phyloP scores from a whole-genome alignment of 176 grass and related monocot species.

The Ananas comosus region DNA sequence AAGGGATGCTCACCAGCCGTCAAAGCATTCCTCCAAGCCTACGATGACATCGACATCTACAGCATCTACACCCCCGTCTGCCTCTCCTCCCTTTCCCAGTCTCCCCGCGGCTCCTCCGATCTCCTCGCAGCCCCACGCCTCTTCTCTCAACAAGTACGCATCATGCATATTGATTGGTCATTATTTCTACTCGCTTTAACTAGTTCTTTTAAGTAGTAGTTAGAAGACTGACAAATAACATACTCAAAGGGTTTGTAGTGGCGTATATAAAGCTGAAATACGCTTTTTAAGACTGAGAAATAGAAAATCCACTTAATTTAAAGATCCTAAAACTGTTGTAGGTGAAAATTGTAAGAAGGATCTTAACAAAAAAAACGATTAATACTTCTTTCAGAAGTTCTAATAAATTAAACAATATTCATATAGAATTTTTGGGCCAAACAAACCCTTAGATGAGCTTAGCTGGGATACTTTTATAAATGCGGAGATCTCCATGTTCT shows the following conservation, averaged over 20 bases:
- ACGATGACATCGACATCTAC: constrained; percentile 91
- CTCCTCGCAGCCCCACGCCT: constrained; percentile 55
- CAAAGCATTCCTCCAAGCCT: constrained; percentile 64
- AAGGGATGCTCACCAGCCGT: constrained; percentile 68
- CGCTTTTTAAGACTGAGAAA: no score
- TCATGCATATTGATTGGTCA: not conserved
- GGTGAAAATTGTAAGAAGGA: no score
- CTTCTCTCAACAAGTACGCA: constrained; percentile 59
- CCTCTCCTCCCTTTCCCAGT: constrained; percentile 28
- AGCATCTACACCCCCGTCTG: constrained; percentile 88
- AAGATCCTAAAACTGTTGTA: no score
- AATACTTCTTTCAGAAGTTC: no score
- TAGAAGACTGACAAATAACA: not conserved
- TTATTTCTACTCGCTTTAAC: not conserved
- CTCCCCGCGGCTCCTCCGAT: constrained; percentile 4
- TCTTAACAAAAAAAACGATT: no score
- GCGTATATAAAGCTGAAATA: no score
- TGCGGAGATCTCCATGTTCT: no score
- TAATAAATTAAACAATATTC: no score
- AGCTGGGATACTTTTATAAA: no score
- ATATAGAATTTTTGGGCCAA: no score
- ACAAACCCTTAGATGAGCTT: no score
- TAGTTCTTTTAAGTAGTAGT: not conserved
- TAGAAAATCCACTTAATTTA: no score
- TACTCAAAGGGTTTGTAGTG: not conserved